Conservation (phyloP, 2,329 filamentous ascomycete species). For the Aaosphaeria arxii region DNA sequence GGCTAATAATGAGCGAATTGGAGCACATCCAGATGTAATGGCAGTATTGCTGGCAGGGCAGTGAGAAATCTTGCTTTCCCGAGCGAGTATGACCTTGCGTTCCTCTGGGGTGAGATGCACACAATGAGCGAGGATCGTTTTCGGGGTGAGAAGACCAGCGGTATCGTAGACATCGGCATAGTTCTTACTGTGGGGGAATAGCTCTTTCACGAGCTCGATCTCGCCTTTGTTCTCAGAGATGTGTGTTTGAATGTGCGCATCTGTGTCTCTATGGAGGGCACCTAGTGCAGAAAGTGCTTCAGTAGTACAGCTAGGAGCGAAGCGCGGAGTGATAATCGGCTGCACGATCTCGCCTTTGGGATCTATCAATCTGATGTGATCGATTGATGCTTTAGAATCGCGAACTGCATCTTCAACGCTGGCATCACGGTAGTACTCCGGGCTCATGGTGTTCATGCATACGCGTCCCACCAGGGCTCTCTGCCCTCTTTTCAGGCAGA, state of each 20-base stretch:
- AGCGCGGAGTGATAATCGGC: constrained; percentile 74
- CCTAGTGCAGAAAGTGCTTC: constrained; percentile 63
- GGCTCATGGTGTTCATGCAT: constrained; percentile 83
- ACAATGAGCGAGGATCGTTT: constrained; percentile 82
- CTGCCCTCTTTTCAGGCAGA: constrained; percentile 78
- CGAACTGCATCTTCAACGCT: constrained; percentile 60
- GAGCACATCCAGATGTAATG: constrained; percentile 74
- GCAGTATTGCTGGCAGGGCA: constrained; percentile 86
- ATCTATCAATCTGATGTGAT: constrained; percentile 66
- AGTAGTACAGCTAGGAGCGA: constrained; percentile 55
- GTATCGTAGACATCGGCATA: constrained; percentile 82
- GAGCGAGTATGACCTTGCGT: constrained; percentile 58
- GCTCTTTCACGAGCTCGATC: constrained; percentile 63
- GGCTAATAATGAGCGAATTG: constrained; percentile 71
- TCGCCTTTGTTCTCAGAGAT: constrained; percentile 80
- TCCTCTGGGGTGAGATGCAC: constrained; percentile 72
- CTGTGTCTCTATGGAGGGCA: constrained; percentile 58
- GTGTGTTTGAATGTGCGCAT: constrained; percentile 80
- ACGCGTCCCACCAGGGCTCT: constrained; percentile 87
- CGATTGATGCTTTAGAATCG: constrained; percentile 40
- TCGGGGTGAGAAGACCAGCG: constrained; percentile 63
- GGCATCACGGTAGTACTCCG: constrained; percentile 76
- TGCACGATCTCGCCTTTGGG: constrained; percentile 62
- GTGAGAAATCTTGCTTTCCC: constrained; percentile 70
- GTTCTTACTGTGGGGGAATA: constrained; percentile 63